These are phyloP conservation scores for Hymenoscyphus infarciens DNA, from an alignment of 2,329 filamentous ascomycete species.

Conservation along the genomic window DNA sequence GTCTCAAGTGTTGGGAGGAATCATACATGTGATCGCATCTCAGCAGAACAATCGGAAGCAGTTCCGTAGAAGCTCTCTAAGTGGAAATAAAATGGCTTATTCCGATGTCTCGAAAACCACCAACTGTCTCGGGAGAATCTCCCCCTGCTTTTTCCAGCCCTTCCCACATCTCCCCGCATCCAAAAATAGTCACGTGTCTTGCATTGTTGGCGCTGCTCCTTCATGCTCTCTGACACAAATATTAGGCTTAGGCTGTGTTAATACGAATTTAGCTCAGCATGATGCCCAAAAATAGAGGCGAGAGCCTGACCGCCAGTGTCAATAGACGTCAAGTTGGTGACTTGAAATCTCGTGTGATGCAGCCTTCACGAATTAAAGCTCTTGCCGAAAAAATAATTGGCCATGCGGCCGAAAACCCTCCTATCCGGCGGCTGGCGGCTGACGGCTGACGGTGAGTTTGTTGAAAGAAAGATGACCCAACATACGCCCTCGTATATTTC, in stretches of 20 bases:
- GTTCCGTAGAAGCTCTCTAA: too few species aligned
- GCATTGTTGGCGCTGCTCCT: background rate
- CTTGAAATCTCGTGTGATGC: background rate
- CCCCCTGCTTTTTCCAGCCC: background rate
- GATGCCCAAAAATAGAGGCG: background rate
- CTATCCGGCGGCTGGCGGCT: background rate
- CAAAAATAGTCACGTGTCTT: background rate
- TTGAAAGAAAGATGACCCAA: background rate
- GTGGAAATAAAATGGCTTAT: too few species aligned
- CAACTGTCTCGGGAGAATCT: constrained; percentile 2
- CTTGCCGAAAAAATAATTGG: background rate
- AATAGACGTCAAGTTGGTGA: background rate
- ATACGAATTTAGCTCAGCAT: background rate
- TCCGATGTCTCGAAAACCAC: background rate
- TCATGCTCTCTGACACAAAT: background rate
- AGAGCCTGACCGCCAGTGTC: background rate
- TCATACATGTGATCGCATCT: too few species aligned
- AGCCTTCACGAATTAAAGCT: background rate
- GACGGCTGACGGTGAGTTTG: background rate
- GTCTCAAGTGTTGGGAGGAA: too few species aligned
- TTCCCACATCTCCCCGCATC: background rate
- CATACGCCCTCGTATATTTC: background rate
- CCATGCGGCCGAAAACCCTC: background rate
- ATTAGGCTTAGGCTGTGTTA: background rate
- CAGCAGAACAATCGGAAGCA: too few species aligned